phyloP scores from a whole-genome alignment of 768 basidiomycete species.

The Amanita rubescens region DNA sequence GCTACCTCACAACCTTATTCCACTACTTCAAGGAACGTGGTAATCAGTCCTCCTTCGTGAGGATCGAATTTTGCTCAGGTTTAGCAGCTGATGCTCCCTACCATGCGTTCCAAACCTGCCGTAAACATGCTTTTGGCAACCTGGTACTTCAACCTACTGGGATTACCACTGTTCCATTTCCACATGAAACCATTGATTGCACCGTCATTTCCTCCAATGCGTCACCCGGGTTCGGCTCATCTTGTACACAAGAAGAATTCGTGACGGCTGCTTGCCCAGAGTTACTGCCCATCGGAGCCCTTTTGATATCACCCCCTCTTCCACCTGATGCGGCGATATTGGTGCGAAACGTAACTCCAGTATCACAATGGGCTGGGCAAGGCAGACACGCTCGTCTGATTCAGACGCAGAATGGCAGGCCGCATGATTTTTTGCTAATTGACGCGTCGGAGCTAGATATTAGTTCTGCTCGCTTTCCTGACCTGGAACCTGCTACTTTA shows the following conservation, averaged over 20 bases:
- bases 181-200: slow-evolving; percentile 16
- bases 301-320: slow-evolving; percentile 23
- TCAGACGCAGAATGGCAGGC: neutral
- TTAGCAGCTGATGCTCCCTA: slow-evolving; percentile 7
- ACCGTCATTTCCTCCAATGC: slow-evolving; percentile 24
- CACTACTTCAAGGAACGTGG: slow-evolving; percentile 17
- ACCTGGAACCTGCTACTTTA: slow-evolving; percentile 19
- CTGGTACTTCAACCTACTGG: slow-evolving; percentile 7
- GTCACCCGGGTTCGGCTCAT: slow-evolving; percentile 24
- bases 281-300: slow-evolving; percentile 21
- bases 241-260: slow-evolving; percentile 28
- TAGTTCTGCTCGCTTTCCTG: slow-evolving; percentile 9
- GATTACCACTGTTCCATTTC: slow-evolving; percentile 17
- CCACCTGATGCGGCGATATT: slow-evolving; percentile 19
- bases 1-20: slow-evolving; percentile 24
- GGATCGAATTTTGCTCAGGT: neutral
- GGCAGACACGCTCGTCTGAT: slow-evolving; percentile 18
- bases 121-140: slow-evolving; percentile 16
- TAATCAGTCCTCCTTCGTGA: slow-evolving; percentile 5
- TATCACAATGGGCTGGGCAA: slow-evolving; percentile 20
- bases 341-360: slow-evolving; percentile 15
- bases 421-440: slow-evolving; percentile 21
- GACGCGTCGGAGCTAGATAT: slow-evolving; percentile 26
- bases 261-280: slow-evolving; percentile 24
- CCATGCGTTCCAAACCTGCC: slow-evolving; percentile 7